Evolutionary conservation across 371 early-diverging fungal genomes (phyloP).

Genomic region (Apophysomyces variabilis): DNA sequence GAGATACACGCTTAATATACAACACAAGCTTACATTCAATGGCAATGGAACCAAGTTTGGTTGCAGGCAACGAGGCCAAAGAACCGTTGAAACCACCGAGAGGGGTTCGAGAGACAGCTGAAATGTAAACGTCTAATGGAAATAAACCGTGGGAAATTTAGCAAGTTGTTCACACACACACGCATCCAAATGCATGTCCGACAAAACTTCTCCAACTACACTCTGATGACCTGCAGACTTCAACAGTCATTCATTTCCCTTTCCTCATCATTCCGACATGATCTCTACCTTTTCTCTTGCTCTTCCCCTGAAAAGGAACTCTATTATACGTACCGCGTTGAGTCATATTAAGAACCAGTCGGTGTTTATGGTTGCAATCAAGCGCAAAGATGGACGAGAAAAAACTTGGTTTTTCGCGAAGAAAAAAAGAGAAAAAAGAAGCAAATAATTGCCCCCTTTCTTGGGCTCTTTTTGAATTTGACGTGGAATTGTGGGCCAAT

Average conservation of each 20-base stretch:
- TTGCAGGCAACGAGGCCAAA: constrained; percentile 84
- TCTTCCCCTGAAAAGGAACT: background rate
- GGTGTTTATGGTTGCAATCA: background rate
- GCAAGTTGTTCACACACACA: background rate
- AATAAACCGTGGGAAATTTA: constrained; percentile 10
- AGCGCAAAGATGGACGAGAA: background rate
- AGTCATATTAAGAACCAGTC: background rate
- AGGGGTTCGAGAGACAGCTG: constrained; percentile 91
- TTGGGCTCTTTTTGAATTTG: constrained; percentile 5
- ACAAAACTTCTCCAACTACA: background rate
- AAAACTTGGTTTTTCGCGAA: constrained; percentile 9
- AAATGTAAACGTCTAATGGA: constrained; percentile 82
- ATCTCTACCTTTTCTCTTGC: background rate
- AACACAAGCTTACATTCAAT: constrained; percentile 73
- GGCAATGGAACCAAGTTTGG: constrained; percentile 88
- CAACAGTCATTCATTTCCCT: background rate
- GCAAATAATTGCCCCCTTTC: background rate
- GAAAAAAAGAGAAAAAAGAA: background rate
- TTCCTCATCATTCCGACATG: background rate
- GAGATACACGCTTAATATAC: background rate
- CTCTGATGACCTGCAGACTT: background rate
- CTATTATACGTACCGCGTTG: constrained; percentile 2
- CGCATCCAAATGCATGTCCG: background rate
- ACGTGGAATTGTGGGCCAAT: constrained; percentile 3
- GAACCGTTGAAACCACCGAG: constrained; percentile 93